Percentiles rank a stretch among this genome's conserved stretches.
Evolutionary conservation across 129 eudicot genomes (phyloP).

Genomic region (Escallonia rubra): DNA sequence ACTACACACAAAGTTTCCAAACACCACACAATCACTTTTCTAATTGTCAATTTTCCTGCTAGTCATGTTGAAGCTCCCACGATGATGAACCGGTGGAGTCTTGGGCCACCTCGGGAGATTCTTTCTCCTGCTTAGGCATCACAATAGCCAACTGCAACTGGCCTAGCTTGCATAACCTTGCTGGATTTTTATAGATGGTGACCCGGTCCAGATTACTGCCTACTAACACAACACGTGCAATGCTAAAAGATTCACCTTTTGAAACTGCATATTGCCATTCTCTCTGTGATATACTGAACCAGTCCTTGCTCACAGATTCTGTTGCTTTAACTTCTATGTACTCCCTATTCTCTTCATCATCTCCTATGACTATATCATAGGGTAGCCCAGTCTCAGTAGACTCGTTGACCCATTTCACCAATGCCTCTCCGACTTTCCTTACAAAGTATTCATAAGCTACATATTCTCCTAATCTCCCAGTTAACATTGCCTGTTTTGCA

Average conservation of each 20-base stretch:
- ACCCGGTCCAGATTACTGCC: slow-evolving; percentile 35
- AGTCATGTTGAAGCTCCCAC: too few relatives aligned
- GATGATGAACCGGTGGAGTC: too few relatives aligned
- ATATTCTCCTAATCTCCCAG: slow-evolving; percentile 74
- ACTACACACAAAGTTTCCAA: too few relatives aligned
- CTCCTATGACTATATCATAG: slow-evolving; percentile 57
- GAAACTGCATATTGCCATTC: slow-evolving; percentile 92
- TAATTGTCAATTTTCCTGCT: too few relatives aligned
- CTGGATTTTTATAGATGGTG: slow-evolving; percentile 62
- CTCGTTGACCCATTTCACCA: slow-evolving; percentile 79
- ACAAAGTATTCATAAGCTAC: slow-evolving; percentile 52
- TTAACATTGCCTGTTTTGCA: slow-evolving; percentile 41
- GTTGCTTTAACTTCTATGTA: slow-evolving; percentile 91
- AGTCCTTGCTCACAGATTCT: slow-evolving; percentile 49
- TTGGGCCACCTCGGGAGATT: not conserved
- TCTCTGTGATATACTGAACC: slow-evolving; percentile 62
- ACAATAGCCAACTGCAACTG: slow-evolving; percentile 67
- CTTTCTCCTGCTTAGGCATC: slow-evolving; percentile 33
- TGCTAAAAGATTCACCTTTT: slow-evolving; percentile 73
- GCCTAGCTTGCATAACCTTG: slow-evolving; percentile 52
- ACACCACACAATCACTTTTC: too few relatives aligned
- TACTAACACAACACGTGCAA: slow-evolving; percentile 61
- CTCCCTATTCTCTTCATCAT: slow-evolving; percentile 36
- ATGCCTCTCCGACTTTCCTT: slow-evolving; percentile 21
- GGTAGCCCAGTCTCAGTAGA: slow-evolving; percentile 69